phyloP scores from a whole-genome alignment of 345 rosid genomes.

The Camelina laxa region DNA sequence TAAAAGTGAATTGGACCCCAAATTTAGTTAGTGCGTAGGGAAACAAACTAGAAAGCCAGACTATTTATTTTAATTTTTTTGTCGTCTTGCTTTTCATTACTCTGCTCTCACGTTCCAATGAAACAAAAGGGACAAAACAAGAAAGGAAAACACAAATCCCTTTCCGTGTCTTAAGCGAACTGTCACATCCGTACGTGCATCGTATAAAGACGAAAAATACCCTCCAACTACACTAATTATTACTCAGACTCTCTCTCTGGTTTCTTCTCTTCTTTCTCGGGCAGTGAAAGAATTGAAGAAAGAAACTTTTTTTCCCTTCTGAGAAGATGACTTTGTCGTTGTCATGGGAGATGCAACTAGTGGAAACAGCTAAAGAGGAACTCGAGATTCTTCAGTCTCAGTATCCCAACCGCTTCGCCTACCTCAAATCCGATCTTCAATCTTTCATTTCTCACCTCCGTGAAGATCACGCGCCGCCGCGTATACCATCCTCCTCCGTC shows the following conservation, averaged over 20 bases:
- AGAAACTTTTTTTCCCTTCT: background rate
- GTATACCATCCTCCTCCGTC: background rate
- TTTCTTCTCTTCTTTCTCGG: background rate
- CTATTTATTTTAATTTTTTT: no score
- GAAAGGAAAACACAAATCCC: background rate
- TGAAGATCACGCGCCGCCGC: conserved; percentile 43
- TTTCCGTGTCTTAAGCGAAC: conserved; percentile 41
- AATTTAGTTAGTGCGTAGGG: no score
- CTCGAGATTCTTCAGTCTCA: conserved; percentile 50
- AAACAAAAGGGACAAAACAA: background rate
- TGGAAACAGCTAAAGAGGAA: conserved; percentile 54
- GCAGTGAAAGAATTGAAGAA: conserved; percentile 25
- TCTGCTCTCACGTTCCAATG: no score
- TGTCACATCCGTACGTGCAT: conserved; percentile 42
- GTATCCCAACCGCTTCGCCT: conserved; percentile 50
- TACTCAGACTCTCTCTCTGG: background rate
- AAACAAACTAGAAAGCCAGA: no score
- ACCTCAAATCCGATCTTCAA: conserved; percentile 53
- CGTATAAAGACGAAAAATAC: conserved; percentile 1
- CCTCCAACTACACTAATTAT: background rate
- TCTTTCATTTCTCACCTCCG: conserved; percentile 51
- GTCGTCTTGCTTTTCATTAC: no score
- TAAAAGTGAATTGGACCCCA: no score
- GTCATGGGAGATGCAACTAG: conserved; percentile 47
- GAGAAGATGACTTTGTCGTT: conserved; percentile 12